Evolutionary conservation across 495 filamentous ascomycete genomes (phyloP).

Genomic region (Hypoxylon fuscum): DNA sequence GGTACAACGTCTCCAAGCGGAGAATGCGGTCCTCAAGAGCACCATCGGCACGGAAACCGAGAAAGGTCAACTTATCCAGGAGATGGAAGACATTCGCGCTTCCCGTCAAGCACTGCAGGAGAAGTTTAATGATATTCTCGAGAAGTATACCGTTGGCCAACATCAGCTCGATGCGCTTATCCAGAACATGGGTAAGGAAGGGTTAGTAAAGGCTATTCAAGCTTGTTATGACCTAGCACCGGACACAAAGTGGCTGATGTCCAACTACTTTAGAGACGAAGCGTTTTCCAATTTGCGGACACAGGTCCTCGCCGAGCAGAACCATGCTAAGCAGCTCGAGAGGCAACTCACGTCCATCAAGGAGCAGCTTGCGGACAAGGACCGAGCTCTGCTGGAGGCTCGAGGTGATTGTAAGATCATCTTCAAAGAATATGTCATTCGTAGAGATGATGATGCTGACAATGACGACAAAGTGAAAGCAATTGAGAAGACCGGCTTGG

Average conservation of each 20-base stretch:
- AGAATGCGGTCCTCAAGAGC: constrained; percentile 61
- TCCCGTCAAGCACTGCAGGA: constrained; percentile 51
- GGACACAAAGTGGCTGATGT: constrained; percentile 42
- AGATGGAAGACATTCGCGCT: constrained; percentile 53
- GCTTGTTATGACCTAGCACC: constrained; percentile 43
- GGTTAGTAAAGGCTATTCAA: constrained; percentile 55
- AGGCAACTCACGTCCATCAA: constrained; percentile 36
- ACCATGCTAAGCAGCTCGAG: constrained; percentile 54
- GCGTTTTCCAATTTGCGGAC: constrained; percentile 45
- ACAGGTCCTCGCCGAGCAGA: constrained; percentile 49
- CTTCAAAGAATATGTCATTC: constrained; percentile 27
- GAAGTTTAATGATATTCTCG: constrained; percentile 57
- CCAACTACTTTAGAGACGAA: constrained; percentile 50
- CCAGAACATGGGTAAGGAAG: constrained; percentile 54
- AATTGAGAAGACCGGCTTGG: constrained; percentile 56
- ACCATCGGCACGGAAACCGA: constrained; percentile 58
- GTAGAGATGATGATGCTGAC: constrained; percentile 30
- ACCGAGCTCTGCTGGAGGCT: constrained; percentile 56
- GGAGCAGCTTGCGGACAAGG: constrained; percentile 51
- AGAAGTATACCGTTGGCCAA: constrained; percentile 59
- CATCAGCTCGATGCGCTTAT: constrained; percentile 60
- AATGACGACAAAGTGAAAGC: constrained; percentile 50
- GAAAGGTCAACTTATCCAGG: constrained; percentile 57
- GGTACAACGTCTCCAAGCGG: constrained; percentile 61
- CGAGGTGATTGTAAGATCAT: constrained; percentile 47